A percentile compares a stretch with the other conserved stretches of the same genome.
Conservation (phyloP, 2,329 filamentous ascomycete species). For the Aspergillus sp. region DNA sequence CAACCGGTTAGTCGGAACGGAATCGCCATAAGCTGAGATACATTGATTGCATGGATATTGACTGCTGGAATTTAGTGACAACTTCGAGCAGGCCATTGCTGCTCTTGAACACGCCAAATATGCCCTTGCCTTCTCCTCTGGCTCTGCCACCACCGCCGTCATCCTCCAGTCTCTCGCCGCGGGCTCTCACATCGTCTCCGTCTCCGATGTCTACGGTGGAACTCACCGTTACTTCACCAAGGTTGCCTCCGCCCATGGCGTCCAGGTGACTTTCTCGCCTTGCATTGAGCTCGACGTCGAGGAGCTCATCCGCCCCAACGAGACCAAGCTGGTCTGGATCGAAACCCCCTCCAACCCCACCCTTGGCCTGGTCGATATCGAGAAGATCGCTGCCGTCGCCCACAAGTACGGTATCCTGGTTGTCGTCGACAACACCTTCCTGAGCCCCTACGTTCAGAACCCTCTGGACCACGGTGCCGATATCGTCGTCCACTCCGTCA, state of each 20-base stretch:
- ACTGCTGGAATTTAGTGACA: slow-evolving; percentile 57
- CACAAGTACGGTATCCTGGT: slow-evolving; percentile 88
- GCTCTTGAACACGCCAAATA: slow-evolving; percentile 90
- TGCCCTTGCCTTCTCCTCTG: slow-evolving; percentile 91
- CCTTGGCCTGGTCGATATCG: slow-evolving; percentile 87
- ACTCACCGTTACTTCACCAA: slow-evolving; percentile 99
- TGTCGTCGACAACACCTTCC: slow-evolving; percentile 99
- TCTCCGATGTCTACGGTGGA: slow-evolving; percentile 96
- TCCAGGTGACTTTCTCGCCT: slow-evolving; percentile 91
- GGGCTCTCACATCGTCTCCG: slow-evolving; percentile 91
- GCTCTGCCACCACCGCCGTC: slow-evolving; percentile 88
- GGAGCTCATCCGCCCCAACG: slow-evolving; percentile 73
- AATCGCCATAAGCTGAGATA: background rate
- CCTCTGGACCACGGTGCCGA: slow-evolving; percentile 93
- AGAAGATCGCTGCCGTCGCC: slow-evolving; percentile 77
- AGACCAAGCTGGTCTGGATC: slow-evolving; percentile 97
- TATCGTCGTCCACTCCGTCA: slow-evolving; percentile 94
- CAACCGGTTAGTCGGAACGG: slow-evolving; percentile 60
- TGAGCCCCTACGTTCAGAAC: slow-evolving; percentile 95
- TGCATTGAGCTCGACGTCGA: slow-evolving; percentile 86
- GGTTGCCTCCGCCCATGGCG: slow-evolving; percentile 90
- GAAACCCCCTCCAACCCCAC: slow-evolving; percentile 95
- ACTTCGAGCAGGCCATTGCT: slow-evolving; percentile 90
- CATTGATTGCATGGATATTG: slow-evolving; percentile 6
- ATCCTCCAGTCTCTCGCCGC: slow-evolving; percentile 90